Conservation (phyloP, 2,329 filamentous ascomycete genomes). For the Hypoxylon sp. region DNA sequence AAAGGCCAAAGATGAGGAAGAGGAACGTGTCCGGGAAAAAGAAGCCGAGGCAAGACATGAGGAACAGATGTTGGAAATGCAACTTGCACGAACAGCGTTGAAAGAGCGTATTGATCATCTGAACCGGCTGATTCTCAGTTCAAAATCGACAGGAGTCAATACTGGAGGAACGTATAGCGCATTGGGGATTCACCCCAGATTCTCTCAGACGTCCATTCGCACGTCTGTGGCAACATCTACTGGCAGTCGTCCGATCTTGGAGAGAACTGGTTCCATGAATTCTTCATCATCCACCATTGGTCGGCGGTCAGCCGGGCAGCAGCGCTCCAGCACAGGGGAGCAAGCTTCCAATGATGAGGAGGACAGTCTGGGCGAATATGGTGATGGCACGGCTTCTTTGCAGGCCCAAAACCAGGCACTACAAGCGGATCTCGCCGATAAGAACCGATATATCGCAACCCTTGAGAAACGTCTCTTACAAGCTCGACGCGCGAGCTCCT, state of each 20-base stretch:
- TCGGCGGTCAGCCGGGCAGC: slow-evolving; percentile 58
- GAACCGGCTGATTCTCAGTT: slow-evolving; percentile 92
- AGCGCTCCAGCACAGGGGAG: slow-evolving; percentile 53
- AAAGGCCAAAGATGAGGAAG: slow-evolving; percentile 69
- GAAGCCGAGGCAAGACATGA: slow-evolving; percentile 89
- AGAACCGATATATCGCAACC: slow-evolving; percentile 94
- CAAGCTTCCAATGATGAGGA: slow-evolving; percentile 65
- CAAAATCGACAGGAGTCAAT: slow-evolving; percentile 95
- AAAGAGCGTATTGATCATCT: slow-evolving; percentile 98
- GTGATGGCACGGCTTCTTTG: slow-evolving; percentile 84
- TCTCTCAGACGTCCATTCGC: slow-evolving; percentile 69
- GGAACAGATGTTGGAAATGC: slow-evolving; percentile 98
- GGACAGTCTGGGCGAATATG: slow-evolving; percentile 80
- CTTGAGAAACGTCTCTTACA: slow-evolving; percentile 92
- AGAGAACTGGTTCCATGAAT: slow-evolving; percentile 72
- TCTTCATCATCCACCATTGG: slow-evolving; percentile 70
- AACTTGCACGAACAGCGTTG: slow-evolving; percentile 90
- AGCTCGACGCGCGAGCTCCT: slow-evolving; percentile 88
- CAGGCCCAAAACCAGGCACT: slow-evolving; percentile 89
- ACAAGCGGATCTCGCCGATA: slow-evolving; percentile 94
- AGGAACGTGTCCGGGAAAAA: slow-evolving; percentile 76
- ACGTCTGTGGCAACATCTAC: slow-evolving; percentile 75
- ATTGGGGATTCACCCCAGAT: slow-evolving; percentile 69
- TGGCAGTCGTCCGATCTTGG: slow-evolving; percentile 60
- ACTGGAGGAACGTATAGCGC: slow-evolving; percentile 75